A percentile compares a stretch with the other conserved stretches of the same genome.
These are phyloP conservation scores for Neurospora intermedia DNA, from an alignment of 495 filamentous ascomycete genomes.

Conservation along the genomic window DNA sequence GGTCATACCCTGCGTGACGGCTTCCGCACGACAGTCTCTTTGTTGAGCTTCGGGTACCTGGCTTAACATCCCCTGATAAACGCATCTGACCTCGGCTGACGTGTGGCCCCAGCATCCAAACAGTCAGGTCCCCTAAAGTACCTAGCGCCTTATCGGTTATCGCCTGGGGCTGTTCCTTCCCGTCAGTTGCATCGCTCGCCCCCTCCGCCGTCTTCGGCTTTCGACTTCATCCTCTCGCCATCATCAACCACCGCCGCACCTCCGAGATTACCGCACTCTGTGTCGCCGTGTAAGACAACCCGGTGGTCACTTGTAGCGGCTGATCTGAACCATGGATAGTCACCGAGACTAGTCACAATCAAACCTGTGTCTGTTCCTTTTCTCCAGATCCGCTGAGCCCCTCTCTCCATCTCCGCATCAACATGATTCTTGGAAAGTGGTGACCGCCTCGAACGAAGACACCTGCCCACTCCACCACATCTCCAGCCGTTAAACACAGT, in stretches of 20 bases:
- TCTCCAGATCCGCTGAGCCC: neutral
- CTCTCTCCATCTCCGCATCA: neutral
- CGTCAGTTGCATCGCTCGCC: neutral
- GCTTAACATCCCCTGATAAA: neutral
- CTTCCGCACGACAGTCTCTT: neutral
- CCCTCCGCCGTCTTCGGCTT: neutral
- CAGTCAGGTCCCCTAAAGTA: neutral
- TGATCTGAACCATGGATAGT: neutral
- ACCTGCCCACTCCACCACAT: neutral
- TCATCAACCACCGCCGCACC: neutral
- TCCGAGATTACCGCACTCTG: neutral
- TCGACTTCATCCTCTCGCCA: neutral
- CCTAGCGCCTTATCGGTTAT: neutral
- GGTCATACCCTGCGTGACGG: neutral
- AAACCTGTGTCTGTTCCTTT: neutral
- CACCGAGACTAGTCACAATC: neutral
- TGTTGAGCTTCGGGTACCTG: neutral
- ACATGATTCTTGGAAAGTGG: neutral
- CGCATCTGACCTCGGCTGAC: neutral
- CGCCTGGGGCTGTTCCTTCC: neutral
- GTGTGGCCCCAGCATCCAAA: neutral
- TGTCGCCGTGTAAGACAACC: neutral
- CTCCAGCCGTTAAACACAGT: neutral
- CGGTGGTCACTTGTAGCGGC: neutral
- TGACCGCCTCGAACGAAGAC: neutral